Base-by-base conservation (phyloP, 805 yeast genomes). In the Debaryomyces castellii region DNA sequence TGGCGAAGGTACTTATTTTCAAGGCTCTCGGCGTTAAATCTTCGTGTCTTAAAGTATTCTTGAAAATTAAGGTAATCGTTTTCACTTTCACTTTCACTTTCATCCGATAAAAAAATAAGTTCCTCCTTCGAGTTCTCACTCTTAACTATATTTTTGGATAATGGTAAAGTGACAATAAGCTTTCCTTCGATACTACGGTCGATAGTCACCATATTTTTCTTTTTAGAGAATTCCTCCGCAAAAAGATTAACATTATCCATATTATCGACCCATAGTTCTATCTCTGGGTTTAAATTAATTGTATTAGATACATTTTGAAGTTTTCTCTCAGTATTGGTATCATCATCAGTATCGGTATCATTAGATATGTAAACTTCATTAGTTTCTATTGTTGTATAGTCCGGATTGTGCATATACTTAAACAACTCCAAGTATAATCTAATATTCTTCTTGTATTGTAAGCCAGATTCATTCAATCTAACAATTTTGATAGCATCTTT, bases 1-100 rank as follows among this genome's bases (percentile, higher is more conserved):
- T 58, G 73, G 12, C 44, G 37, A 7, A 60, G 54, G 51, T 61
- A 57, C 1, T 43, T 44, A 10, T 28, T 12, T 9, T 47, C 43
- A 5, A 28, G 24, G 10, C 45, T 52, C 8, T 37, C 22, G 14
- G 42, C 47, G 5, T 43, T 24, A 11, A 51, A 36, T 5, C 23
- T 14, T 20, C 36, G 39, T 10, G 36, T 22, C 38, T 57, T 57
- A 38, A 55, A 51, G 12, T 46, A 37, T n/a, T 58, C 62, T 16
- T 42, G 17, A 27, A 54, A 48, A 30, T 17, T 11, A 3, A 20
- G 34, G 34, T 43, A 39, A 18, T 53, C 58, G 10, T 45, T 51
- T 5, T 42, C 48, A 14, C 14, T n/a, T 11, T 34, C 40, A 3
- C 3, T 3, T 35, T 11, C 16, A 9, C 24, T 11, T 10, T n/a